Evolutionary conservation across 805 yeast genomes (phyloP).

Genomic region (Pichia paraexigua): DNA sequence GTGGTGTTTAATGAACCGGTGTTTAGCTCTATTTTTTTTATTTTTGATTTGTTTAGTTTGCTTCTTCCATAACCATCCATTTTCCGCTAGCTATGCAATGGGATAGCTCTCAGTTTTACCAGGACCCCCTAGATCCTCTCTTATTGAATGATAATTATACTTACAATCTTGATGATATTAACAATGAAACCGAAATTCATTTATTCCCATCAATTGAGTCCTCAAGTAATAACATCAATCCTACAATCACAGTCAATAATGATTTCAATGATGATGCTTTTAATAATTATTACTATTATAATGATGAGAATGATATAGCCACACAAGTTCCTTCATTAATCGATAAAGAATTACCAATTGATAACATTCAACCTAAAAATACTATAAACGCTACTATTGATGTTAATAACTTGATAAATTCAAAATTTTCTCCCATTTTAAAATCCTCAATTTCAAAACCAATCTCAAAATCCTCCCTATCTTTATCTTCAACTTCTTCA

Average conservation of each 20-base stretch:
- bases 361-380: neutral
- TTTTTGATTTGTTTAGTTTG: too few relatives aligned
- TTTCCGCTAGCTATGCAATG: conserved; percentile 1
- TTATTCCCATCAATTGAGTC: neutral
- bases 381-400: neutral
- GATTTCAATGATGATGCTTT: neutral
- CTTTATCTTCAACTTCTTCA: neutral
- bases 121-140: conserved; percentile 2
- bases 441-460: conserved; percentile 3
- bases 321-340: neutral
- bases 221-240: neutral
- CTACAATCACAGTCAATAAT: neutral
- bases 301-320: neutral
- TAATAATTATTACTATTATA: neutral
- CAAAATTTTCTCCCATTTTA: neutral
- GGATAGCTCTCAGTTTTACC: neutral
- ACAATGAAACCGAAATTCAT: neutral
- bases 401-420: neutral
- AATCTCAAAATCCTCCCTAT: neutral
- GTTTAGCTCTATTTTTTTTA: too few relatives aligned
- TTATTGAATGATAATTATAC: neutral
- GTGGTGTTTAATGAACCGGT: too few relatives aligned
- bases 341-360: neutral
- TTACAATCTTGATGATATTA: neutral
- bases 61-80: neutral